Evolutionary conservation across 371 early-diverging fungal genomes (phyloP), one percentile per base, ranked within the genome.

Genomic region (Rhizopus arrhizus): DNA sequence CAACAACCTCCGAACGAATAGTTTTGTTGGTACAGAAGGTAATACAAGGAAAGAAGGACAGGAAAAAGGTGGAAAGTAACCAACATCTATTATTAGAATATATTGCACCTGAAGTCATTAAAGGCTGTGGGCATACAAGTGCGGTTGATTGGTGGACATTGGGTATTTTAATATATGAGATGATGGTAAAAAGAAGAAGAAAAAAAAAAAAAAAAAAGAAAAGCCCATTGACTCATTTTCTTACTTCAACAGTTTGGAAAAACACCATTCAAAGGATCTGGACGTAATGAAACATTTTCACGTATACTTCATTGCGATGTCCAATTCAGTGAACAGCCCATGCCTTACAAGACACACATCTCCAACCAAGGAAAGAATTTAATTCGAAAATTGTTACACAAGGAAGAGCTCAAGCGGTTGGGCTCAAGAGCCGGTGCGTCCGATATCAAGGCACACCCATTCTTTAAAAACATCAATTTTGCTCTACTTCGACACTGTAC

Each of bases 111-210:
- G 98, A 97, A 73, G 92, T 93, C 12, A 90, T 93, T 73, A 88
- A 88, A 56, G 97, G 95, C 22, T 80, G 84, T 59, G 98, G 98
- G 11, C 97, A 99, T 77, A 94, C 97, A 10, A 88, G 86, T 66
- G 86, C 91, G 0, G 97, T 96, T 6, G 99, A 99, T 77, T 97
- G 99, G 94, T 99, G 99, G 99, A 95, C 98, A 8, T 72, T 99
- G n/a, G 99, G 99, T 12, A 94, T 99, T 32, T 77, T 98, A 35
- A 87, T 98, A 15, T 99, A 93, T 71, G 98, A 98, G 77, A 95
- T 99, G 95, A 81, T 97, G 73, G 89, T 89, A 77, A 70, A 72
- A 32, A 29, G 36, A 47, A 33, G 15, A 28, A 16, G 10, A 31
- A 3, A 10, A 15, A 22, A 34, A 49, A 41, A 15, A 31, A 3